Evolutionary conservation across 2,329 filamentous ascomycete genomes (phyloP).

Genomic region (Beauveria varroae): DNA sequence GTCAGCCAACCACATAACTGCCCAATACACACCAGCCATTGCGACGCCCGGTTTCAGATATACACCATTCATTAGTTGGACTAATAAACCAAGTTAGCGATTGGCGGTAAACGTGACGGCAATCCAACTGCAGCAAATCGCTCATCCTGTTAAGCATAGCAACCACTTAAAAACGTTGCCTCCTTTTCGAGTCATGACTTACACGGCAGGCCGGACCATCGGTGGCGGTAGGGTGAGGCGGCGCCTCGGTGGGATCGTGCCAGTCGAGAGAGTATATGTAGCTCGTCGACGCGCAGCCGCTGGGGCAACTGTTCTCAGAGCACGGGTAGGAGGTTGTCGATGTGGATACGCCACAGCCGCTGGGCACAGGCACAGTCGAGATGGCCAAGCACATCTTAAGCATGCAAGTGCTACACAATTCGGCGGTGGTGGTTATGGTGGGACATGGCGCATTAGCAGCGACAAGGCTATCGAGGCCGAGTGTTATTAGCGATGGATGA

Average conservation of each 20-base stretch:
- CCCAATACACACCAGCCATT: background rate
- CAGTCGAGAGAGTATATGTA: conserved; percentile 15
- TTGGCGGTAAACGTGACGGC: too few relatives aligned
- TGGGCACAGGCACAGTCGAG: conserved; percentile 24
- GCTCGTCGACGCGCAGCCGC: conserved; percentile 18
- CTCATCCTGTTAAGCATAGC: too few relatives aligned
- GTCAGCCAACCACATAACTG: background rate
- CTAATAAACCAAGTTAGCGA: background rate
- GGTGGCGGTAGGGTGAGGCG: conserved; percentile 7
- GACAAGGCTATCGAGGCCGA: background rate
- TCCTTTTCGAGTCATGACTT: background rate
- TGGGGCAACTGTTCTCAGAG: conserved; percentile 15
- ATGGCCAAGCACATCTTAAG: conserved; percentile 23
- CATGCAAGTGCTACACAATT: conserved; percentile 26
- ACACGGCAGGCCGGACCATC: conserved; percentile 1
- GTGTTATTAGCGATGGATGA: background rate
- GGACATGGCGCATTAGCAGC: conserved; percentile 20
- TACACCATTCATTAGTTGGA: background rate
- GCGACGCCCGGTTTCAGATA: background rate
- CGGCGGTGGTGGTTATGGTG: conserved; percentile 24
- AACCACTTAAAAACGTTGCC: too few relatives aligned
- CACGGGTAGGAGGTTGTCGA: conserved; percentile 19
- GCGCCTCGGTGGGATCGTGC: background rate
- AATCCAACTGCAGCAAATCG: too few relatives aligned
- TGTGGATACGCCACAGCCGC: conserved; percentile 24